Evolutionary conservation across 1,284 basidiomycete genomes (phyloP), one percentile per base, ranked within the genome.

Genomic region (Ustilago trichophora): DNA sequence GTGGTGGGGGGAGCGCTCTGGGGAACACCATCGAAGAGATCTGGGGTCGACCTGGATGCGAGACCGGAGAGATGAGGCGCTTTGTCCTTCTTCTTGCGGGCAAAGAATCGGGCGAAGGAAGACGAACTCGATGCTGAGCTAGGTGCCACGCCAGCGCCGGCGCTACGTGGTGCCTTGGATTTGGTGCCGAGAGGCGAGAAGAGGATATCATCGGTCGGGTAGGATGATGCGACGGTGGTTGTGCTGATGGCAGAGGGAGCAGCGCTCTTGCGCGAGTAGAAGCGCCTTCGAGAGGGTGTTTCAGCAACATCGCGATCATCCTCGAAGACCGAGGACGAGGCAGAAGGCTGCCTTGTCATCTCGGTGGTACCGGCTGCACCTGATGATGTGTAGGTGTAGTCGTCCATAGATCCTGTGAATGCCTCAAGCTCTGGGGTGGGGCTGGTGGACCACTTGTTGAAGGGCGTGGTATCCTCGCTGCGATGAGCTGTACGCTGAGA

Each of bases 371-470:
- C 31, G 12, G 25, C 12, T 16, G 50, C 12, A 22, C 27, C 35
- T 3, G 59, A 52, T 4, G 51, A 27, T 4, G 22, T 38, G 15
- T 47, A 35, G 9, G 42, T 25, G 19, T 54, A 34, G 34, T 65
- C 59, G 3, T 63, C 54, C 50, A 58, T 56, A 16, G 66, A 49
- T 18, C 32, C 42, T 13, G 72, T 51, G 50, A 78, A 77, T 13
- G 74, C 76, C 24, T 75, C 74, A 38, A 76, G 69, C 33, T 71
- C 66, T 16, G 74, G 74, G 11, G 75, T 76, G 4, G 73, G 69
- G 27, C 62, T 72, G 8, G 58, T 42, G n/a, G 48, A 52, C 62
- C 63, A 65, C n/a, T 47, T 45, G 10, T 43, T 21, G 16, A 13
- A 19, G 21, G 34, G 49, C 6, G 37, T 25, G 26, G 26, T 43